Evolutionary conservation across 1,284 basidiomycete species (phyloP).

Genomic region (Ganoderma lucidum): DNA sequence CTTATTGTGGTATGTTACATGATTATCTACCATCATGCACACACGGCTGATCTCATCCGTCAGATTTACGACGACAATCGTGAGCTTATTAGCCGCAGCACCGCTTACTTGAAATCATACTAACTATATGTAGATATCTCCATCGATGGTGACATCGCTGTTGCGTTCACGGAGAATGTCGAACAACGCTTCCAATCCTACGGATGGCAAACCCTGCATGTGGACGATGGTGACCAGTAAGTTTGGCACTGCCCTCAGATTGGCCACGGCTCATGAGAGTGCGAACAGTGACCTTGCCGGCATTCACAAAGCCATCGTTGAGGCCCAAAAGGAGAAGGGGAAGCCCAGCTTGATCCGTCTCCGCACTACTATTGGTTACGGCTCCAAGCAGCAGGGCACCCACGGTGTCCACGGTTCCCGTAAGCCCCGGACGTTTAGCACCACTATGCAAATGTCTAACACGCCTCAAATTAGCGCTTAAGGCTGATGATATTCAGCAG

Average conservation of each 20-base stretch:
- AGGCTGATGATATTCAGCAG: slow-evolving; percentile 88
- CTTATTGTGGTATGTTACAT: slow-evolving; percentile 73
- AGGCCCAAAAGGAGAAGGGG: slow-evolving; percentile 78
- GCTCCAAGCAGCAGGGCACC: slow-evolving; percentile 91
- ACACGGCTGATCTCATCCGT: slow-evolving; percentile 14
- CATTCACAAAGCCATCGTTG: slow-evolving; percentile 84
- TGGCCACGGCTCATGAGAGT: slow-evolving; percentile 7
- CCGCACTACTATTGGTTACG: slow-evolving; percentile 93
- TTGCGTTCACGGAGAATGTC: slow-evolving; percentile 96
- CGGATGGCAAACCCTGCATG: slow-evolving; percentile 92
- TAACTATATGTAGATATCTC: slow-evolving; percentile 77
- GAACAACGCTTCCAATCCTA: slow-evolving; percentile 89
- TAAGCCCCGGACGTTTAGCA: slow-evolving; percentile 48
- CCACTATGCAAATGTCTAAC: neutral
- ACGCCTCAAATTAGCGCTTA: slow-evolving; percentile 67
- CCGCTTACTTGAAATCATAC: slow-evolving; percentile 18
- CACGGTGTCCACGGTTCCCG: slow-evolving; percentile 94
- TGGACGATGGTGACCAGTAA: slow-evolving; percentile 84
- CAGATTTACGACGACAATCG: slow-evolving; percentile 92
- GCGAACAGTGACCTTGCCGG: slow-evolving; percentile 74
- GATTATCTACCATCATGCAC: neutral
- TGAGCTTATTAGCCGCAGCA: slow-evolving; percentile 45
- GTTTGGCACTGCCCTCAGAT: slow-evolving; percentile 29
- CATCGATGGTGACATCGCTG: slow-evolving; percentile 93
- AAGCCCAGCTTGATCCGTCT: slow-evolving; percentile 91